Evolutionary conservation across 2,329 filamentous ascomycete genomes (phyloP).

Genomic region (Phyllosticta citribraziliensis): DNA sequence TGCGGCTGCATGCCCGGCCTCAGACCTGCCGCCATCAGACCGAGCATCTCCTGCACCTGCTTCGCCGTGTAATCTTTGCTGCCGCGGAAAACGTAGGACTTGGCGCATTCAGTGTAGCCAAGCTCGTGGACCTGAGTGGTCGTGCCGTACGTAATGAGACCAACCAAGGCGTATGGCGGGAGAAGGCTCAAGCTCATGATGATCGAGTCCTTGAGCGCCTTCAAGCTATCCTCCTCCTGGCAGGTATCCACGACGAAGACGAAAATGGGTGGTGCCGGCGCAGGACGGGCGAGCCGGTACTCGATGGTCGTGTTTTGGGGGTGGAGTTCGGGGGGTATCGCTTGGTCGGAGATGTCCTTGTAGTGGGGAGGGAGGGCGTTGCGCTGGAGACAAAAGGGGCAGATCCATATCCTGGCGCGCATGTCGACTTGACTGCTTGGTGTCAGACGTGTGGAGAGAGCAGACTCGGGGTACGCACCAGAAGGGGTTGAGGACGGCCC

Average conservation of each 20-base stretch:
- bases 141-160: slow-evolving; percentile 79
- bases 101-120: slow-evolving; percentile 94
- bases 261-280: slow-evolving; percentile 79
- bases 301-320: slow-evolving; percentile 81
- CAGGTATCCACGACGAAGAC: slow-evolving; percentile 82
- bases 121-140: slow-evolving; percentile 98
- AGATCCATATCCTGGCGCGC: slow-evolving; percentile 77
- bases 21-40: slow-evolving; percentile 60
- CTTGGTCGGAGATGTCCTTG: slow-evolving; percentile 77
- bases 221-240: slow-evolving; percentile 77
- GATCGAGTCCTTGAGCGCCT: slow-evolving; percentile 74
- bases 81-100: slow-evolving; percentile 95
- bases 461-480: slow-evolving; percentile 54
- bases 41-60: slow-evolving; percentile 99
- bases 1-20: slow-evolving; percentile 63
- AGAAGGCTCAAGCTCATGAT: slow-evolving; percentile 77
- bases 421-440: slow-evolving; percentile 64
- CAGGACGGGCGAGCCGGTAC: slow-evolving; percentile 69
- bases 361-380: slow-evolving; percentile 78
- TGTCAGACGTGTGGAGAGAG: slow-evolving; percentile 12
- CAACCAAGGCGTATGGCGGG: slow-evolving; percentile 71
- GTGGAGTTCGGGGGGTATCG: slow-evolving; percentile 75
- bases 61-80: slow-evolving; percentile 98
- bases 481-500: slow-evolving; percentile 92
- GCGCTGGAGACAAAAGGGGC: slow-evolving; percentile 75